Percentiles rank a stretch among this genome's conserved stretches.
phyloP scores from a whole-genome alignment of 192 early-diverging fungal genomes.

The Entomortierella chlamydospora region DNA sequence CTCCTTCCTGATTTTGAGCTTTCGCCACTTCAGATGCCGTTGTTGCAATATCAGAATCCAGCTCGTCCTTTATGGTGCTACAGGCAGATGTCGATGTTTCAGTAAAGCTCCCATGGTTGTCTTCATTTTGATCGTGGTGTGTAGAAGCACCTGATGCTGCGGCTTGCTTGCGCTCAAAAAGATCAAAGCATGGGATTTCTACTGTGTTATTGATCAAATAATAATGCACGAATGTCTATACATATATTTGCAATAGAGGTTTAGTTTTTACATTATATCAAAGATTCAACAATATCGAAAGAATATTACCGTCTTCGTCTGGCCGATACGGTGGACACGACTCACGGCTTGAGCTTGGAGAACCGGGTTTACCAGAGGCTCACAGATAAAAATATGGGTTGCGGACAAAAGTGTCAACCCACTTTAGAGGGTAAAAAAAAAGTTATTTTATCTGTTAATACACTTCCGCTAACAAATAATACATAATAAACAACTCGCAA shows the following conservation, averaged over 20 bases:
- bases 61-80: neutral
- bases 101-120: neutral
- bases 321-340: slow-evolving; percentile 59
- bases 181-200: slow-evolving; percentile 34
- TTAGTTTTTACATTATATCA: too few relatives aligned
- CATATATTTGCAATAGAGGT: neutral
- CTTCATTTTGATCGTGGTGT: neutral
- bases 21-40: slow-evolving; percentile 22
- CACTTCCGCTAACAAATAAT: too few relatives aligned
- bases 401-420: slow-evolving; percentile 57
- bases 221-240: slow-evolving; percentile 40
- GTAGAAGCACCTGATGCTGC: neutral
- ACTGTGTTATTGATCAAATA: slow-evolving; percentile 26
- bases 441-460: too few relatives aligned
- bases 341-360: slow-evolving; percentile 59
- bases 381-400: slow-evolving; percentile 56
- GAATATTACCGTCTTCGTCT: slow-evolving; percentile 48
- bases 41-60: slow-evolving; percentile 14
- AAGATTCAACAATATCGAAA: neutral
- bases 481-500: too few relatives aligned
- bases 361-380: slow-evolving; percentile 54
- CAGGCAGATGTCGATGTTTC: neutral
- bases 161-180: slow-evolving; percentile 26
- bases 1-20: slow-evolving; percentile 36
- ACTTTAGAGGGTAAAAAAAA: slow-evolving; percentile 11